Base-by-base conservation (phyloP, 208 protist genomes). In the Leishmania braziliensis region DNA sequence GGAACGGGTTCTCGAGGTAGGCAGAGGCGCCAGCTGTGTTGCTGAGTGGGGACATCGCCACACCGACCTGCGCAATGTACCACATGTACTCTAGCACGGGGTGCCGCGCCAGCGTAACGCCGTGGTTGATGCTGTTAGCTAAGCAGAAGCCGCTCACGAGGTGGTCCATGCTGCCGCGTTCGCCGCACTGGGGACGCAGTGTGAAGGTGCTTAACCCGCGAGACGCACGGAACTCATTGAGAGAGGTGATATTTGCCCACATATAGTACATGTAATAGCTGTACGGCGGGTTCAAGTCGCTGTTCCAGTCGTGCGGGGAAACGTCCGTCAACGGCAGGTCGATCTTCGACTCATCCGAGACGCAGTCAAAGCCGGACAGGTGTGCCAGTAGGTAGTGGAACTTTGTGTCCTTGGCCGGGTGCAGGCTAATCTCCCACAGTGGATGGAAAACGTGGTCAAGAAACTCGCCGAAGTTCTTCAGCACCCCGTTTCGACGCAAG, bases 241-340 rank as follows among this genome's bases (percentile, higher is more conserved):
- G 92, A 23, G 97, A 91, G 43, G 91, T 80, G 56, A 99, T 92
- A 91, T 99, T 99, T 63, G 99, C 98, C 91, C 98, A 99, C 80
- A 99, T 93, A 85, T 99, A 99, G 93, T 98, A 99, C 81, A 97
- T 87, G 87, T 99, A 99, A 79, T 99, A 98, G 72, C 96, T 96
- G 88, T 99, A 99, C 43, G 99, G 99, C 72, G 99, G 99, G 91
- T 99, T 99, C 36, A 95, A 73, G 48, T 96, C 90, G 16, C 85
- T 91, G 36, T 84, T 86, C 98, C 99, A 99, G 77, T 98, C 89
- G 77, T 96, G 88, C 51, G 98, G 97, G 46, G 85, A 95, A n/a
- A 85, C 91, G 48, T 74, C 79, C n/a, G 89, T 84, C 56, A 98
- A 88, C 23, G 91, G 90, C 50, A 92, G 79, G 82, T 99, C 98